Percentiles rank a stretch among this genome's conserved stretches.
phyloP scores from a whole-genome alignment of 306 rosid species.

The Dicorynia guianensis region DNA sequence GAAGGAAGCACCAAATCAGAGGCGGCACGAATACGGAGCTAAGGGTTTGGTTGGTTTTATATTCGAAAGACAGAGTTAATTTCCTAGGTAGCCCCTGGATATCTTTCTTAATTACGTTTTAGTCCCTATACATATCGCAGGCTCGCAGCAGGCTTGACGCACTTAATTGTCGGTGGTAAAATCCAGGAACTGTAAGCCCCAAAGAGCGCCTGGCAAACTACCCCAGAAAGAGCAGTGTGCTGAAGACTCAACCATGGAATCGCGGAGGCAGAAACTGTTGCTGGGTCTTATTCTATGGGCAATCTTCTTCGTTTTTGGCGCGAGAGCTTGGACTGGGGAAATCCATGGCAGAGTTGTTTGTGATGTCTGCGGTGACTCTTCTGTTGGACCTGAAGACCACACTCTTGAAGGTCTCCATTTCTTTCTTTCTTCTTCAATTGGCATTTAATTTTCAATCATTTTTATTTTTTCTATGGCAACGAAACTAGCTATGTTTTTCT shows the following conservation, averaged over 20 bases:
- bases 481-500: conserved; percentile 2
- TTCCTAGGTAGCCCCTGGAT: not conserved
- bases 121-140: not conserved
- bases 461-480: conserved; percentile 4
- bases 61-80: not conserved
- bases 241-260: conserved; percentile 52
- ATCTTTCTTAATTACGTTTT: not conserved
- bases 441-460: conserved; percentile 8
- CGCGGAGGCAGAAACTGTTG: conserved; percentile 40
- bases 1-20: not conserved
- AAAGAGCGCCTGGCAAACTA: not conserved
- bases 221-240: conserved; percentile 1
- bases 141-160: conserved; percentile 31
- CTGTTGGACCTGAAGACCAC: conserved; percentile 92
- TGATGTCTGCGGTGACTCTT: conserved; percentile 90
- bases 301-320: conserved; percentile 42
- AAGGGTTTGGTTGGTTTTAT: conserved; percentile 27
- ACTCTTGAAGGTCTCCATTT: conserved; percentile 73
- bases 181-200: not conserved
- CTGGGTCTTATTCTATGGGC: conserved; percentile 48
- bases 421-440: conserved; percentile 6
- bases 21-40: not conserved
- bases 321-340: conserved; percentile 93
- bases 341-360: conserved; percentile 93
- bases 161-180: conserved; percentile 46